Percentiles rank a stretch among this genome's conserved stretches.
phyloP scores from a whole-genome alignment of 805 yeast genomes.

The Wilhelminamyces savonicus region DNA sequence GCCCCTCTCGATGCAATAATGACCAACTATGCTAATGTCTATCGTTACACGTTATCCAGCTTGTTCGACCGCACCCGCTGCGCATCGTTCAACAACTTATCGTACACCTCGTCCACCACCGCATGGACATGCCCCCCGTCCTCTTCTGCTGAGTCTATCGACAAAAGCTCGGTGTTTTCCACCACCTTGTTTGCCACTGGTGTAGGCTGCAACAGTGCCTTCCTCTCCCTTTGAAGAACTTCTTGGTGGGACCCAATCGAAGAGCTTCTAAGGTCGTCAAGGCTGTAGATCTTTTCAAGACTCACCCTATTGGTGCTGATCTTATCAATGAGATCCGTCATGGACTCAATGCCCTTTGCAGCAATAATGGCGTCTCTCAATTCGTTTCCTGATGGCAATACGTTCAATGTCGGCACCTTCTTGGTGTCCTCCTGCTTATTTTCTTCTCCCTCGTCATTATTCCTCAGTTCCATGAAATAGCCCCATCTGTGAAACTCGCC shows the following conservation, averaged over 20 bases:
- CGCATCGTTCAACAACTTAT: conserved; percentile 62
- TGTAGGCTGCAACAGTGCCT: too few species aligned
- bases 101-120: conserved; percentile 69
- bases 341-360: conserved; percentile 70
- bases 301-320: conserved; percentile 51
- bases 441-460: conserved; percentile 5
- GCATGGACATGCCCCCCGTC: conserved; percentile 18
- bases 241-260: conserved; percentile 1
- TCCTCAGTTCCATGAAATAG: conserved; percentile 64
- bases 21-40: too few species aligned
- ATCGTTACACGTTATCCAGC: conserved; percentile 4
- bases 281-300: conserved; percentile 43
- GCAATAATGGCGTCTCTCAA: conserved; percentile 57
- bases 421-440: conserved; percentile 4
- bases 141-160: conserved; percentile 23
- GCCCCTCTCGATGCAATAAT: too few species aligned
- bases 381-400: conserved; percentile 49
- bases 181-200: too few species aligned
- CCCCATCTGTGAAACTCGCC: conserved; percentile 91
- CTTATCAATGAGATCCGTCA: conserved; percentile 58
- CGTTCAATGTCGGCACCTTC: conserved; percentile 25
- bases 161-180: conserved; percentile 10
- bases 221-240: not conserved
- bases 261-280: conserved; percentile 1
- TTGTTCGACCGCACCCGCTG: conserved; percentile 55